Evolutionary conservation across 306 rosid genomes (phyloP).

Genomic region (Vigna unguiculata): DNA sequence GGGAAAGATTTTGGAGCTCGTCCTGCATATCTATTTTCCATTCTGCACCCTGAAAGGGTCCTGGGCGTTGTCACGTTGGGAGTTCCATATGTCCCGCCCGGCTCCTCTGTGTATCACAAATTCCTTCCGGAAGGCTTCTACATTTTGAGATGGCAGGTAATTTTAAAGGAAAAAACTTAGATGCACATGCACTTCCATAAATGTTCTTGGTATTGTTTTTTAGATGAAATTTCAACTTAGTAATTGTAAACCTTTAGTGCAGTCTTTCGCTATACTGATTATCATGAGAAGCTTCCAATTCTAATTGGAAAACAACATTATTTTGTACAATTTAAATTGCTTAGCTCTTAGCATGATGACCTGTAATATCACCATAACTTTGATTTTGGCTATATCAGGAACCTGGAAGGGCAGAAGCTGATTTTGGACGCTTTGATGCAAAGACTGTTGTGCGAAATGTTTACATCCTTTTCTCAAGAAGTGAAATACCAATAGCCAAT

Average conservation of each 20-base stretch:
- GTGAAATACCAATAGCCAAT: slow-evolving; percentile 75
- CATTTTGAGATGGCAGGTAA: slow-evolving; percentile 77
- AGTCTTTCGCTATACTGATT: not conserved
- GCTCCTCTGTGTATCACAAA: slow-evolving; percentile 30
- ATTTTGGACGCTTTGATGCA: slow-evolving; percentile 76
- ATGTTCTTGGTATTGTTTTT: not conserved
- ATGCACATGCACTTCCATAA: not conserved
- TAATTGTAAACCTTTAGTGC: not conserved
- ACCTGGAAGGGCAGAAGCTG: slow-evolving; percentile 89
- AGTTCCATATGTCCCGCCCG: slow-evolving; percentile 61
- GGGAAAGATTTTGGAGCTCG: slow-evolving; percentile 81
- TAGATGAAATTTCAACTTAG: not conserved
- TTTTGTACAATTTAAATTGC: not conserved
- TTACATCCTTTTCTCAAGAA: slow-evolving; percentile 78
- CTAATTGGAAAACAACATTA: not conserved
- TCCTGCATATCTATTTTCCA: slow-evolving; percentile 62
- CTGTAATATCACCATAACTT: not conserved
- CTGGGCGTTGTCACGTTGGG: slow-evolving; percentile 80
- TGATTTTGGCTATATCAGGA: slow-evolving; percentile 50
- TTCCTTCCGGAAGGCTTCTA: slow-evolving; percentile 79
- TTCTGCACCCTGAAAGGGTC: slow-evolving; percentile 72
- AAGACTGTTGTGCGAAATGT: slow-evolving; percentile 71
- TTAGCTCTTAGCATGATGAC: not conserved
- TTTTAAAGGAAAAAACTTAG: not conserved
- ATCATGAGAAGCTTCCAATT: not conserved